Percentiles rank a stretch among this genome's conserved stretches.
Conservation (phyloP, 2,329 filamentous ascomycete species). For the Hymenoscyphus albidus region DNA sequence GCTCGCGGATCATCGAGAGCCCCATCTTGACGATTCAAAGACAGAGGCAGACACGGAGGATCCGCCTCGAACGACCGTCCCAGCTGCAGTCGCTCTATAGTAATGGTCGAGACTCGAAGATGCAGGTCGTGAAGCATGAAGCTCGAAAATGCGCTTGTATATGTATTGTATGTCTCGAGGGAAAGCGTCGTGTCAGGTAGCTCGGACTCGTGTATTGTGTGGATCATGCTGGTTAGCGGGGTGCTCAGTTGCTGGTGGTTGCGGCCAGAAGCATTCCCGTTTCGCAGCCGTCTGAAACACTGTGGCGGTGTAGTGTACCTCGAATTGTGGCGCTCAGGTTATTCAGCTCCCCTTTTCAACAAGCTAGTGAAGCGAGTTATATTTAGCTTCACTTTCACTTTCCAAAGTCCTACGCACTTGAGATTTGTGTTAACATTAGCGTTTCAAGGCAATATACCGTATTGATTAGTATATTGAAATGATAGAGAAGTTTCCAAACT, state of each 20-base stretch:
- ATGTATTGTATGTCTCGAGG: not conserved
- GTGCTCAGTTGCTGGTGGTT: not conserved
- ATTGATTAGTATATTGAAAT: too few relatives aligned
- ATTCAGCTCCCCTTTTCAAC: too few relatives aligned
- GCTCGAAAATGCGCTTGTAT: not conserved
- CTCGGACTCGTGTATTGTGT: not conserved
- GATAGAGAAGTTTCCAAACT: too few relatives aligned
- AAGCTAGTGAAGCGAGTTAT: too few relatives aligned
- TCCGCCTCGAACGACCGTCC: not conserved
- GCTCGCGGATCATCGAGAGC: constrained; percentile 78
- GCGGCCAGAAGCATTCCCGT: not conserved
- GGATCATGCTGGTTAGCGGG: constrained; percentile 2
- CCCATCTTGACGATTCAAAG: constrained; percentile 60
- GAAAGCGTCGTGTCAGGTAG: not conserved
- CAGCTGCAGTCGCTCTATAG: not conserved
- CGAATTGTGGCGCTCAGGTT: too few relatives aligned
- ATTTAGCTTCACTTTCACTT: too few relatives aligned
- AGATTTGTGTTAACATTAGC: too few relatives aligned
- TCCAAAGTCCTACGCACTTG: too few relatives aligned
- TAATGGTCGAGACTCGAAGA: not conserved
- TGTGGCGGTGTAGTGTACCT: not conserved
- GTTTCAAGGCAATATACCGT: too few relatives aligned
- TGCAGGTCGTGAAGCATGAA: not conserved
- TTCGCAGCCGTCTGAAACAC: not conserved
- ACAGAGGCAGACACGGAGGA: constrained; percentile 23